A percentile compares a stretch with the other conserved stretches of the same genome.
phyloP scores from a whole-genome alignment of 805 yeast genomes.

The Blastobotrys terrestris region DNA sequence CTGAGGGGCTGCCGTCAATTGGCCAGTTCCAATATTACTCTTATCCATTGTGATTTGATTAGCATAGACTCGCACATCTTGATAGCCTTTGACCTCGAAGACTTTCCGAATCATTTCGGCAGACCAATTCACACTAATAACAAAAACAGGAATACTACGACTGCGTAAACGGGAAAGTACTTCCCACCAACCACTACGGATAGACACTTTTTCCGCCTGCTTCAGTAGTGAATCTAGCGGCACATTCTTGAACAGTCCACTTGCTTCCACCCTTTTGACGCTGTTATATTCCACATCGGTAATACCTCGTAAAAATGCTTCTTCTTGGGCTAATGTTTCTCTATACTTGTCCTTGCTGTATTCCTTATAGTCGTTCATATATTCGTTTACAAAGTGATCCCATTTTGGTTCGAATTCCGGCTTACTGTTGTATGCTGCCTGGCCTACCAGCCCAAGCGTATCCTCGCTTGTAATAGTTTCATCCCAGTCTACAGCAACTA shows the following conservation, averaged over 20 bases:
- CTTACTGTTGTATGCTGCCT: conserved; percentile 38
- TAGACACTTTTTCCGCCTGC: conserved; percentile 34
- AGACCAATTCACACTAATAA: conserved; percentile 63
- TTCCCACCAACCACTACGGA: conserved; percentile 37
- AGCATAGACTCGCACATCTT: conserved; percentile 29
- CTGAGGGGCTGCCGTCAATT: conserved; percentile 14
- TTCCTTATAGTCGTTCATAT: conserved; percentile 33
- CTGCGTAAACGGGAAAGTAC: conserved; percentile 27
- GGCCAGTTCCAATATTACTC: conserved; percentile 26
- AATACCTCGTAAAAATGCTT: conserved; percentile 41
- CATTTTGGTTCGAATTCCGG: conserved; percentile 37
- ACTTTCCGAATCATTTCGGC: conserved; percentile 38
- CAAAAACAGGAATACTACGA: conserved; percentile 33
- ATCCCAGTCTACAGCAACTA: conserved; percentile 56
- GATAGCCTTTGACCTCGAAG: conserved; percentile 23
- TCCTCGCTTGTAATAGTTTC: conserved; percentile 55
- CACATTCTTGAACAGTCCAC: conserved; percentile 40
- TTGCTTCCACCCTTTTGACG: conserved; percentile 36
- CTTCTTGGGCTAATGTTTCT: conserved; percentile 37
- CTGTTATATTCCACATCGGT: conserved; percentile 44
- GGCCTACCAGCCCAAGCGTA: conserved; percentile 47
- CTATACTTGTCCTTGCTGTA: conserved; percentile 32
- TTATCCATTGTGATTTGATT: conserved; percentile 44
- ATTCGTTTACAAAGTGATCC: conserved; percentile 39
- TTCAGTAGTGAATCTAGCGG: conserved; percentile 27